Evolutionary conservation across 2,329 filamentous ascomycete genomes (phyloP).

Genomic region (Neofusicoccum ribis): DNA sequence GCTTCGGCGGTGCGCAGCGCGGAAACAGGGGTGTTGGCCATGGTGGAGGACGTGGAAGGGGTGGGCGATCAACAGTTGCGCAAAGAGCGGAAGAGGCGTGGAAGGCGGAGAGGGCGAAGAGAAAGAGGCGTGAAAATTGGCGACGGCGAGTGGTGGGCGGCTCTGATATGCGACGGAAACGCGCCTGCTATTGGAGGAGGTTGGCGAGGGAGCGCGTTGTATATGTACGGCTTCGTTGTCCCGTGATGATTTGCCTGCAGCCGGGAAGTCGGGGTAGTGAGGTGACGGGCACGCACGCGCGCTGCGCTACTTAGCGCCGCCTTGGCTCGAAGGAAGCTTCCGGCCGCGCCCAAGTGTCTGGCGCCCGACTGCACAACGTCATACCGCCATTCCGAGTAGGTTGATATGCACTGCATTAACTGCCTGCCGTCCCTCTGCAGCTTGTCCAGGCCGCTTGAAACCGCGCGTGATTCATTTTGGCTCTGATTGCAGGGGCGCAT

Average conservation of each 20-base stretch:
- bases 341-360: background rate
- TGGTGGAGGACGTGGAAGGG: conserved; percentile 25
- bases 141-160: conserved; percentile 25
- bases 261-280: background rate
- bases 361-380: background rate
- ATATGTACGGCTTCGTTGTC: conserved; percentile 40
- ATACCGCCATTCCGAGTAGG: conserved; percentile 12
- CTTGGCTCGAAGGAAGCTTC: conserved; percentile 7
- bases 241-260: conserved; percentile 30
- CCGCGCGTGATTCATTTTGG: background rate
- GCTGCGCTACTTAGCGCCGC: conserved; percentile 13
- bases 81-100: conserved; percentile 8
- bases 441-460: background rate
- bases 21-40: conserved; percentile 25
- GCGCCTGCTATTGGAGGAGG: conserved; percentile 18
- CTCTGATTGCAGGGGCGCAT: background rate
- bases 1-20: conserved; percentile 24
- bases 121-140: conserved; percentile 21
- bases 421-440: background rate
- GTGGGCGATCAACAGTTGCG: conserved; percentile 9
- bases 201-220: conserved; percentile 22
- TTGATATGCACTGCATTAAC: conserved; percentile 10
- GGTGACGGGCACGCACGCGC: background rate
- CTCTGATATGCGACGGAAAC: conserved; percentile 18
- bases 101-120: background rate